Evolutionary conservation across 352 stramenopile species (phyloP), one percentile per base, ranked within the genome.

Genomic region (Phytopythium chamaehyphon): DNA sequence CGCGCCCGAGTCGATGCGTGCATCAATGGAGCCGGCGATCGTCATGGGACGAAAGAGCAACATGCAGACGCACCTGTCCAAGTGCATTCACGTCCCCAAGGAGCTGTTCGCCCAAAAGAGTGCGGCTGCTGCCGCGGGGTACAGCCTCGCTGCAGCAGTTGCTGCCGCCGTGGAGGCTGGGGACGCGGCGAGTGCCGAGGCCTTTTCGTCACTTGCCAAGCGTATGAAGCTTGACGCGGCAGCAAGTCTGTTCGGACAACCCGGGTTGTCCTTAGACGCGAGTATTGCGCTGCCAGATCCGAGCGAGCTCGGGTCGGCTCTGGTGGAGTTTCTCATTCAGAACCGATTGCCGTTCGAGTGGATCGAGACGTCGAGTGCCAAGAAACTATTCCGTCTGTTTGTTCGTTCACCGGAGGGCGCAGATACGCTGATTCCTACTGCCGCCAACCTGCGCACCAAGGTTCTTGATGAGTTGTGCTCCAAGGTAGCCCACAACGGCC

Each of bases 51-150:
- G 81, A 23, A 92, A 90, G 55, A 75, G 73, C 46, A 92, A 90
- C 59, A 92, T 92, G 82, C 82, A 90, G 66, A 92, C 82, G 3
- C 82, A 92, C 51, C 58, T 90, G 61, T 65, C 76, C 66, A 88
- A 86, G 63, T 92, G 82, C 40, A 64, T 73, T 0, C 79, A 92
- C 46, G 60, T 92, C 33, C 78, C 73, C 44, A 80, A 83, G 47
- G 72, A 88, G 21, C 39, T 64, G 16, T 31, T 69, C 44, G 31
- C 66, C 22, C 55, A 48, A 19, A 73, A 71, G 49, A 49, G 44
- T 22, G 44, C 24, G 19, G 36, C 59, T 21, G 45, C 45, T 28
- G 16, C 12, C 35, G 33, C n/a, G 14, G 51, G 43, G 37, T 51
- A 54, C 33, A n/a, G 15, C 33, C 51, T 42, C 33, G 43, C 16